These are phyloP conservation scores for Monilinia vaccinii-corymbosi DNA, from an alignment of 2,329 filamentous ascomycete genomes.

Conservation along the genomic window DNA sequence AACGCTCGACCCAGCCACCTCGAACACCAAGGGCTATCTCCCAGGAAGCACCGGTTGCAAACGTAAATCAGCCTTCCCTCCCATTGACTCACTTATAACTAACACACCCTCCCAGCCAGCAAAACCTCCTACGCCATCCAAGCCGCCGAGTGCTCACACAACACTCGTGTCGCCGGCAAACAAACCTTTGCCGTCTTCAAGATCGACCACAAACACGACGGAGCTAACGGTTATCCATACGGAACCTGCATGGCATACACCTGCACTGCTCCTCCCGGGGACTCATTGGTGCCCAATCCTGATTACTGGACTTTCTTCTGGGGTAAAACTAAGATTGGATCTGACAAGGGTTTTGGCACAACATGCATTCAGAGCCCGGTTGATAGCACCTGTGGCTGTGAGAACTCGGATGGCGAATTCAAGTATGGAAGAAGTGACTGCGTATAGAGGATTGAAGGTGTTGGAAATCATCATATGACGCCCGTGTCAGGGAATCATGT, in stretches of 20 bases:
- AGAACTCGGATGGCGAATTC: neutral
- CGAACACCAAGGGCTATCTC: neutral
- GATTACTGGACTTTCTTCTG: constrained; percentile 1
- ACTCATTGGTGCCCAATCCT: neutral
- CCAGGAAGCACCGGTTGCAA: neutral
- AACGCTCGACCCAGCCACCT: neutral
- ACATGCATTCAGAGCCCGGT: neutral
- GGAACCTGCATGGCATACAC: constrained; percentile 2
- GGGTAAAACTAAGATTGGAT: neutral
- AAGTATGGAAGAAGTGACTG: neutral
- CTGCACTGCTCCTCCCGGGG: neutral
- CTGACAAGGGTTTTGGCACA: neutral
- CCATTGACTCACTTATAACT: too few species aligned
- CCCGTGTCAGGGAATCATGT: too few species aligned
- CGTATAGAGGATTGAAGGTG: too few species aligned
- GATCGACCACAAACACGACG: neutral
- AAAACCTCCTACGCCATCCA: constrained; percentile 1
- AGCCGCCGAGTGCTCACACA: constrained; percentile 8
- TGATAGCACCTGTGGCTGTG: constrained; percentile 1
- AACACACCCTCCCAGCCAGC: neutral
- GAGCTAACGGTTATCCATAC: neutral
- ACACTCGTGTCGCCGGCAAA: neutral
- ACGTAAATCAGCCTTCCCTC: neutral
- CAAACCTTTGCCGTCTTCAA: constrained; percentile 9
- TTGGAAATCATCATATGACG: too few species aligned